Evolutionary conservation across 768 basidiomycete genomes (phyloP).

Genomic region (Mrakia gelida): DNA sequence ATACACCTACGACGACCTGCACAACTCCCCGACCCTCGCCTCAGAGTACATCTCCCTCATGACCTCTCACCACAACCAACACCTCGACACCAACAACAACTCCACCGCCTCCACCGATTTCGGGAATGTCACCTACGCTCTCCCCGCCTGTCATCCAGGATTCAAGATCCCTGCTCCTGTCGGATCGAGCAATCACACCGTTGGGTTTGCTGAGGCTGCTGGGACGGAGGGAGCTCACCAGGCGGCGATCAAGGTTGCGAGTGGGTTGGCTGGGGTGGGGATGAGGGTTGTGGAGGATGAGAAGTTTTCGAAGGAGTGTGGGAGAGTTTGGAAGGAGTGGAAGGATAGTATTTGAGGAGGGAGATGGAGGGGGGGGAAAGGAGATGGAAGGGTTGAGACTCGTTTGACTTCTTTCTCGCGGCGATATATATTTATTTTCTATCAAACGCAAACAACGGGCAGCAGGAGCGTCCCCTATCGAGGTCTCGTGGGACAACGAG

Average conservation of each 20-base stretch:
- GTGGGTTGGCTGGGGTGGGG: constrained; percentile 14
- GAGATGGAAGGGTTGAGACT: neutral
- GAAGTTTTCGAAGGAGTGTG: neutral
- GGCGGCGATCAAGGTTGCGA: constrained; percentile 11
- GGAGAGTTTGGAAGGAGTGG: constrained; percentile 4
- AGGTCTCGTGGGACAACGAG: too few relatives aligned
- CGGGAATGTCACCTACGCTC: constrained; percentile 23
- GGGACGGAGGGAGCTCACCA: neutral
- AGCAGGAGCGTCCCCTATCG: too few relatives aligned
- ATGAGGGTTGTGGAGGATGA: constrained; percentile 11
- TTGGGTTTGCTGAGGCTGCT: constrained; percentile 13
- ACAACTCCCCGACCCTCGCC: constrained; percentile 11
- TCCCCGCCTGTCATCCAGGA: constrained; percentile 15
- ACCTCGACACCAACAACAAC: constrained; percentile 11
- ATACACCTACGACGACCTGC: constrained; percentile 23
- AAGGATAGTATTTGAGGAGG: neutral
- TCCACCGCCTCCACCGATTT: constrained; percentile 21
- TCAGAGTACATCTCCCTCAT: constrained; percentile 12
- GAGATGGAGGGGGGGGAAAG: neutral
- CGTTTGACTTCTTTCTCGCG: too few relatives aligned
- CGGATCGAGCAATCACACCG: constrained; percentile 16
- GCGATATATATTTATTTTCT: too few relatives aligned
- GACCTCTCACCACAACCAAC: neutral
- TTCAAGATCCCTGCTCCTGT: constrained; percentile 23
- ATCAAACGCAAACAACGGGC: too few relatives aligned